Percentiles rank a stretch among this genome's conserved stretches.
Evolutionary conservation across 257 asterid genomes (phyloP).

Genomic region (Nicotiana obtusifolia): DNA sequence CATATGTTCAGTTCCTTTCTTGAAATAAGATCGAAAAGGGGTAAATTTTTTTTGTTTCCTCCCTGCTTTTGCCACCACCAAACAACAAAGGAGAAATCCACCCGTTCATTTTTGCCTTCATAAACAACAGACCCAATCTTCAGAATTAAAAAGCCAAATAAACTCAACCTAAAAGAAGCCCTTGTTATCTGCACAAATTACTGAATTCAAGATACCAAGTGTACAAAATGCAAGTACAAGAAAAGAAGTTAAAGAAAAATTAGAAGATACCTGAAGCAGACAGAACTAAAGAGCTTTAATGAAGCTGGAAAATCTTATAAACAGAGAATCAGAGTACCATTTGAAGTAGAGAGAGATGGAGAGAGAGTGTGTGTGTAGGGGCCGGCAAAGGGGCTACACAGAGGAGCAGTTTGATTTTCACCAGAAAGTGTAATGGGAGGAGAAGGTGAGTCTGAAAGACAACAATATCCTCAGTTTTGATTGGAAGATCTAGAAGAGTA

Average conservation of each 20-base stretch:
- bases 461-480: not conserved
- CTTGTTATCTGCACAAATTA: not conserved
- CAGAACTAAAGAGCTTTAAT: not conserved
- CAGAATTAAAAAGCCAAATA: not conserved
- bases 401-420: not conserved
- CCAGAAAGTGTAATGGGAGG: not conserved
- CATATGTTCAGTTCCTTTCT: not conserved
- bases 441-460: not conserved
- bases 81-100: not conserved
- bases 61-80: not conserved
- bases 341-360: not conserved
- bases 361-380: no score
- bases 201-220: not conserved
- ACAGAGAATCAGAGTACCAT: constrained; percentile 1
- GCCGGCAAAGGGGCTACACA: not conserved
- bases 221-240: not conserved
- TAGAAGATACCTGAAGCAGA: not conserved
- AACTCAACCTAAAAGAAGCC: not conserved
- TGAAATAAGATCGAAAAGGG: not conserved
- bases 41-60: not conserved
- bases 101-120: not conserved
- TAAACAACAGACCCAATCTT: not conserved
- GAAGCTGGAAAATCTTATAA: not conserved
- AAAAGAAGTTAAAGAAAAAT: not conserved
- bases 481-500: not conserved